A percentile compares a stretch with the other conserved stretches of the same genome.
Conservation (phyloP, 225 moss, liverwort and hornwort species). For the Pseudoscleropodium purum region DNA sequence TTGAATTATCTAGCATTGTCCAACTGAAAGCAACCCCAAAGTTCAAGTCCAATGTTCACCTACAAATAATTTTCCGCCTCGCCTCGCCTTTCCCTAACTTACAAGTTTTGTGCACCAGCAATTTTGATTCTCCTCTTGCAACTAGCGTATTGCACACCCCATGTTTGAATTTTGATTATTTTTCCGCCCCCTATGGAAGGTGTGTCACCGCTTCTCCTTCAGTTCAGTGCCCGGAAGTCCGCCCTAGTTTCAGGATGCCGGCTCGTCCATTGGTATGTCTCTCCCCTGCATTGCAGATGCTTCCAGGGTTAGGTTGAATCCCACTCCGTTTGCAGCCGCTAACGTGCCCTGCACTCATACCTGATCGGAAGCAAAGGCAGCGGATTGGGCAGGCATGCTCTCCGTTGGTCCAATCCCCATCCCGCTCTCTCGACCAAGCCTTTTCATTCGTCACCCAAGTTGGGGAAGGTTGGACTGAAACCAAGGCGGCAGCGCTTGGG, state of each 20-base stretch:
- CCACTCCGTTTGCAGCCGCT: neutral
- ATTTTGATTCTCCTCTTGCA: neutral
- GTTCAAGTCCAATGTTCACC: neutral
- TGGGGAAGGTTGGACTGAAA: neutral
- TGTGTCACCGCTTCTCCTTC: too few species aligned
- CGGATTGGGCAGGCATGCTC: neutral
- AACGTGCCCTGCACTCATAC: neutral
- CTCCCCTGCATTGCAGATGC: neutral
- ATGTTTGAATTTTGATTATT: neutral
- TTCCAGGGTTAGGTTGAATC: neutral
- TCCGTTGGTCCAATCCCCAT: neutral
- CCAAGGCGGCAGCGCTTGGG: neutral
- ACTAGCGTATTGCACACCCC: neutral
- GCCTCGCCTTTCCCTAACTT: too few species aligned
- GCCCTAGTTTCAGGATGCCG: neutral
- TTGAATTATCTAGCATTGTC: too few species aligned
- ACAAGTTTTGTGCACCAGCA: neutral
- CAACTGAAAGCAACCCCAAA: neutral
- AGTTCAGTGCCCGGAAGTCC: neutral
- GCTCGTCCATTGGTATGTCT: neutral
- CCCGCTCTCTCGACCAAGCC: neutral
- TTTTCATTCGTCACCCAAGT: neutral
- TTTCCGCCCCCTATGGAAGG: neutral
- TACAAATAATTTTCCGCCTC: too few species aligned
- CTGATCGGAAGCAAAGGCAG: neutral